A percentile compares a stretch with the other conserved stretches of the same genome.
These are phyloP conservation scores for Pythium coloratum DNA, from an alignment of 352 stramenopile genomes.

Conservation along the genomic window DNA sequence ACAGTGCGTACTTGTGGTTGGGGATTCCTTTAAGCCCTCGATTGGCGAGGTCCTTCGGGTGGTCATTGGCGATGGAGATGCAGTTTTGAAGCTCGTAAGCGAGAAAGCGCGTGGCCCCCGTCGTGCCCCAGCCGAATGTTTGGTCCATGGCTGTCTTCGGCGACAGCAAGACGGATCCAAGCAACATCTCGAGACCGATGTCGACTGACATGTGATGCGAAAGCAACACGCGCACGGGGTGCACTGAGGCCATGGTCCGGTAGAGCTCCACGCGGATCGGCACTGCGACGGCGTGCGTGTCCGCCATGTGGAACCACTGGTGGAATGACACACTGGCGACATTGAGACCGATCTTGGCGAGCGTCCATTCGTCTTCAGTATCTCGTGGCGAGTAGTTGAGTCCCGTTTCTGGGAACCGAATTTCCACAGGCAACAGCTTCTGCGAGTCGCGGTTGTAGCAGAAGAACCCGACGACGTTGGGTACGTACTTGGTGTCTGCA, in stretches of 20 bases:
- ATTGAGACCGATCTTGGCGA: conserved; percentile 25
- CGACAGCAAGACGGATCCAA: conserved; percentile 28
- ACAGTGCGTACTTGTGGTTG: conserved; percentile 20
- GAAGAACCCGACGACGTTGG: conserved; percentile 9
- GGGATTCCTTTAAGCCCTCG: conserved; percentile 25
- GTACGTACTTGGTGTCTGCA: conserved; percentile 12
- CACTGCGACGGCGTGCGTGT: conserved; percentile 24
- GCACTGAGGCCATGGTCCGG: conserved; percentile 27
- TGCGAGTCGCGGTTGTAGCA: conserved; percentile 20
- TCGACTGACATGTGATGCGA: conserved; percentile 41
- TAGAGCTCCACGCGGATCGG: conserved; percentile 45
- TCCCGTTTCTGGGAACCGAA: conserved; percentile 12
- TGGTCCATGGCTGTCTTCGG: conserved; percentile 1
- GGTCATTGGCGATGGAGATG: conserved; percentile 12
- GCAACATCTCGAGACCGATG: conserved; percentile 40
- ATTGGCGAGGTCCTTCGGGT: conserved; percentile 3
- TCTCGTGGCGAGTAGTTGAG: conserved; percentile 17
- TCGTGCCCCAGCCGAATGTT: conserved; percentile 38
- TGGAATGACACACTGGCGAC: conserved; percentile 9
- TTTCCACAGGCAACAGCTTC: conserved; percentile 16
- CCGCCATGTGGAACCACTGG: conserved; percentile 19
- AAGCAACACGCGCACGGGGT: conserved; percentile 43
- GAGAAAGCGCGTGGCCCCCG: conserved; percentile 33
- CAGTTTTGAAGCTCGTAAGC: conserved; percentile 25
- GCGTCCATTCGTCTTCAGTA: conserved; percentile 16